Conservation (phyloP, 164 flowering plant genomes). For the Dillenia suffruticosa region DNA sequence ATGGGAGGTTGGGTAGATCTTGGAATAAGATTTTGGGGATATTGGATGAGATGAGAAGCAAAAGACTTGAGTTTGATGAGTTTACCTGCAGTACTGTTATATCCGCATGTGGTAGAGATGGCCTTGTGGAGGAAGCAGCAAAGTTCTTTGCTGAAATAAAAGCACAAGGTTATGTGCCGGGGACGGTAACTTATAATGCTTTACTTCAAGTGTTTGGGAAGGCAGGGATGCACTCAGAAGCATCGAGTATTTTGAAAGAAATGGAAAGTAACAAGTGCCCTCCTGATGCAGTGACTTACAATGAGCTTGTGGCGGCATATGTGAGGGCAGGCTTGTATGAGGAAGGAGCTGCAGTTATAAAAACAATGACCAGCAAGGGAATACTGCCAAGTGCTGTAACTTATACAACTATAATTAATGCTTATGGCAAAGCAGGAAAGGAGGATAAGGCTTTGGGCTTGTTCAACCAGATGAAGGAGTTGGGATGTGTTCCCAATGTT, state of each 20-base stretch:
- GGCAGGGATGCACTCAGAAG: constrained; percentile 65
- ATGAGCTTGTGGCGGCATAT: constrained; percentile 80
- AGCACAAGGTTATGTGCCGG: constrained; percentile 55
- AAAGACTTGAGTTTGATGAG: constrained; percentile 72
- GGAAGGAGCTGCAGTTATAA: constrained; percentile 71
- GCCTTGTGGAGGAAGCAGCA: constrained; percentile 68
- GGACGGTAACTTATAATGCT: constrained; percentile 77
- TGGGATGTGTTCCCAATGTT: constrained; percentile 83
- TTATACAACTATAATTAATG: constrained; percentile 82
- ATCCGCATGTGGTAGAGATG: constrained; percentile 90
- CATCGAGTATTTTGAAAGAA: constrained; percentile 64
- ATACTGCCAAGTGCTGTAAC: constrained; percentile 79
- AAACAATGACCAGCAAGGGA: constrained; percentile 58
- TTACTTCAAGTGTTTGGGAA: constrained; percentile 79
- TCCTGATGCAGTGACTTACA: constrained; percentile 72
- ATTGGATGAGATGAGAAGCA: constrained; percentile 67
- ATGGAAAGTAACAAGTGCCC: constrained; percentile 81
- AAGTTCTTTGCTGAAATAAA: constrained; percentile 57
- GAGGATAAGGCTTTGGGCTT: constrained; percentile 64
- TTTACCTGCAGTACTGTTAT: constrained; percentile 91
- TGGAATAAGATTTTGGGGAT: constrained; percentile 61
- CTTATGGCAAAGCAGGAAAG: constrained; percentile 77
- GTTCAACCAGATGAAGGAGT: constrained; percentile 61
- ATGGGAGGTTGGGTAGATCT: constrained; percentile 86
- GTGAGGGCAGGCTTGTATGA: constrained; percentile 78